Evolutionary conservation across 257 asterid genomes (phyloP), one percentile per base, ranked within the genome.

Genomic region (Penstemon newberryi): DNA sequence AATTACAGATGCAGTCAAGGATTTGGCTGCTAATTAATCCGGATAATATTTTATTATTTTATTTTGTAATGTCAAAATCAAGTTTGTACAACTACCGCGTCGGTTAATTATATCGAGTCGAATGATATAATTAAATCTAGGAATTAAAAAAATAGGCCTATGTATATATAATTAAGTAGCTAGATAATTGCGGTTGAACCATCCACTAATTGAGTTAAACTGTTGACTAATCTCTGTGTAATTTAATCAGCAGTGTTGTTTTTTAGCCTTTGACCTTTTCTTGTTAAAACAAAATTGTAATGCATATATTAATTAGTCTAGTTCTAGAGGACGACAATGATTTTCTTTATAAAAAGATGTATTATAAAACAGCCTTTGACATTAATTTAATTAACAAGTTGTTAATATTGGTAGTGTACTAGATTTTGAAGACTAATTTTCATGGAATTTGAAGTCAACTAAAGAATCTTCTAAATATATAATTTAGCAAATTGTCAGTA

Each of bases 21-120:
- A 62, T 54, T 54, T 36, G 65, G 65, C 59, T 45, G 53, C 58
- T 60, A 60, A 70, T 70, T 10, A 41, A 6, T 25, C 33, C 33
- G 33, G 1, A 46, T 47, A 45, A 13, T 3, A 41, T 19, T 8
- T 49, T 44, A 56, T 5, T 69, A 57, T 56, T 25, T 0, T 56
- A 1, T 12, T 50, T 50, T 50, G 7, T 9, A 58, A 58, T 38
- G 57, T 57, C 47, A 3, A 69, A 69, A 19, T n/a, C 59, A 69
- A 40, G 46, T 40, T 40, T 6, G 49, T 57, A 57, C 45, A 1
- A 5, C 61, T 3, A 37, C 33, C 8, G 19, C 4, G 65, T 60
- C 50, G 7, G 15, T 43, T 18, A 41, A 5, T 43, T 42, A 25
- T 1, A 25, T 25, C 33, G 2, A 59, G 49, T 40, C 37, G 12